Base-by-base conservation (phyloP, 257 asterid species). In the Ligustrum vulgare region DNA sequence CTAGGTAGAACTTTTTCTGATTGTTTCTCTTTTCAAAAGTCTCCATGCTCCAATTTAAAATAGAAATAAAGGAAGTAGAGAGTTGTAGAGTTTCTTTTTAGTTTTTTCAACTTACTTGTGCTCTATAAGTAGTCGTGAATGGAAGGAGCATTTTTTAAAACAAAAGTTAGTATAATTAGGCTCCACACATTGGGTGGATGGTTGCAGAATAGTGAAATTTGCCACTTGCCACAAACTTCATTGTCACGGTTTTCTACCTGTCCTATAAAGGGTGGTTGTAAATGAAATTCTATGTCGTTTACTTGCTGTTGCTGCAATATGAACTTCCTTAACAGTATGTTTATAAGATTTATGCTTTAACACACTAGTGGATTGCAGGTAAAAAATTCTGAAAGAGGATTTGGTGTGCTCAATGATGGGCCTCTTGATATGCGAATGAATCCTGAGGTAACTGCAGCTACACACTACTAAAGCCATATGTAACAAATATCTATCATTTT, bases 361-460 rank as follows among this genome's bases (percentile, higher is more conserved):
- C 77, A 72, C 28, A 35, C 79, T 64, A 45, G 15, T 81, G 72
- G 20, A 69, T 69, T 81, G 41, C 91, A 94, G 99, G 98, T 94
- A 69, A 89, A 92, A 83, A 85, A 86, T 86, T 88, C 96, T 65
- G 91, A 86, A 70, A 87, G 99, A 79, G 99, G 99, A 71, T 94
- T 94, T 77, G 88, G 99, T 78, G 94, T 92, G 74, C 96, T 94
- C 60, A 80, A 84, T 76, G 86, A 92, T 81, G 99, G 99, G 36
- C 99, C 99, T 67, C 93, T 94, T 77, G 98, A 94, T 79, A 94
- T 94, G 99, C 89, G 99, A 82, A 94, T 94, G 99, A 83, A 88
- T 86, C 97, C 99, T 78, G 87, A 91, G 96, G 99, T 94, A 87
- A 82, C 75, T 39, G 9, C 56, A 18, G 80, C 41, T 47, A 60